Conservation (phyloP, 768 basidiomycete genomes). For the Strobilomyces echinocephalus region DNA sequence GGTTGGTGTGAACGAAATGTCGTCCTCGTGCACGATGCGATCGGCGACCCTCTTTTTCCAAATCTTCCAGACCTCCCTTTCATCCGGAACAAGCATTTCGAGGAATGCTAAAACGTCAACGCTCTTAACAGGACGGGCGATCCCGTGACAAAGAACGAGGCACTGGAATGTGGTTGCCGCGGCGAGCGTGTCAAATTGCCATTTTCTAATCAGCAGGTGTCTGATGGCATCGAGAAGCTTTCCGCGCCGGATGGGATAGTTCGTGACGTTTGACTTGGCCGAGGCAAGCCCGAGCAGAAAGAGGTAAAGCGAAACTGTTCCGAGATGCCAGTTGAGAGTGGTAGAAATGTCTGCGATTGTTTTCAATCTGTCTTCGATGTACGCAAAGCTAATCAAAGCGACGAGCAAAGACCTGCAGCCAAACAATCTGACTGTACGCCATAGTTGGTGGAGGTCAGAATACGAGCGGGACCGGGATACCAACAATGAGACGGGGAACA, state of each 20-base stretch:
- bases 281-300: background rate
- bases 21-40: background rate
- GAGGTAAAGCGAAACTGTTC: background rate
- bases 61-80: background rate
- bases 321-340: background rate
- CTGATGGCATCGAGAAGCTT: background rate
- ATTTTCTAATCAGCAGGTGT: background rate
- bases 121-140: background rate
- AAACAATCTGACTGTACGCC: too few species aligned
- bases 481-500: background rate
- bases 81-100: background rate
- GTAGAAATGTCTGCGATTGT: too few species aligned
- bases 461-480: too few species aligned
- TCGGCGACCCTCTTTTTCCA: slow-evolving; percentile 4
- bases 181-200: background rate
- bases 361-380: too few species aligned
- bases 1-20: background rate
- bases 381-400: too few species aligned
- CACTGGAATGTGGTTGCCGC: background rate
- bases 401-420: too few species aligned
- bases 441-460: too few species aligned
- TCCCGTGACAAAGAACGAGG: background rate
- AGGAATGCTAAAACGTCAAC: background rate
- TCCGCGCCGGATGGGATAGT: background rate
- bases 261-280: background rate